Base-by-base conservation (phyloP, 129 eudicot genomes). In the Flaveria trinervia region DNA sequence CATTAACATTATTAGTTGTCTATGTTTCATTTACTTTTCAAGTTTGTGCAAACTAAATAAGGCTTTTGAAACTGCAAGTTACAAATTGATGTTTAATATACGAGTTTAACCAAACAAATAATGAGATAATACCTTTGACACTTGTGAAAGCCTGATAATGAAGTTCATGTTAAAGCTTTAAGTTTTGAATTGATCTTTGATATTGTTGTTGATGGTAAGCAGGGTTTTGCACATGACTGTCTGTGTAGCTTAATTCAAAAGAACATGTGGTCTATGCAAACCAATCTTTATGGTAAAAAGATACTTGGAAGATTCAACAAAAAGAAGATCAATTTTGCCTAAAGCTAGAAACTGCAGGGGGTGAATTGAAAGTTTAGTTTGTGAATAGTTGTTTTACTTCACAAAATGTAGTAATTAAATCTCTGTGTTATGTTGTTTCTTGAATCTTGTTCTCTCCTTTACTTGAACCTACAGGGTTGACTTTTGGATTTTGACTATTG, bases 261-360 rank as follows among this genome's bases (percentile, higher is more conserved):
- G 18, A 81, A 87, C 76, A 70, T 70, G 18, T 22, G 81, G 39
- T 74, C 71, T 20, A 85, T 89, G 89, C 75, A 79, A 54, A 87
- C 76, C 81, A 87, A 87, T 77, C 72, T 85, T 7, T 89, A 85
- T 55, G 96, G 96, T 48, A 87, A 74, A 57, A 89, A 87, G 78
- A 76, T 89, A 67, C 88, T 89, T 45, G 81, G 78, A 76, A 79
- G 71, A 72, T 75, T 85, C 18, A 88, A 83, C 13, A 89, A 83
- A 85, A 76, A 39, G 83, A 78, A 50, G 79, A 72, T 71, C 65
- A 67, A 44, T 28, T 26, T 41, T 52, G 57, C 57, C 16, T 46
- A 65, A 17, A 77, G 69, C 30, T 77, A 70, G 82, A 70, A 61
- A 23, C 28, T 59, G 46, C 15, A 61, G 25, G 46, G 74, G 69